Evolutionary conservation across 805 yeast genomes (phyloP).

Genomic region (Priceomyces carsonii): DNA sequence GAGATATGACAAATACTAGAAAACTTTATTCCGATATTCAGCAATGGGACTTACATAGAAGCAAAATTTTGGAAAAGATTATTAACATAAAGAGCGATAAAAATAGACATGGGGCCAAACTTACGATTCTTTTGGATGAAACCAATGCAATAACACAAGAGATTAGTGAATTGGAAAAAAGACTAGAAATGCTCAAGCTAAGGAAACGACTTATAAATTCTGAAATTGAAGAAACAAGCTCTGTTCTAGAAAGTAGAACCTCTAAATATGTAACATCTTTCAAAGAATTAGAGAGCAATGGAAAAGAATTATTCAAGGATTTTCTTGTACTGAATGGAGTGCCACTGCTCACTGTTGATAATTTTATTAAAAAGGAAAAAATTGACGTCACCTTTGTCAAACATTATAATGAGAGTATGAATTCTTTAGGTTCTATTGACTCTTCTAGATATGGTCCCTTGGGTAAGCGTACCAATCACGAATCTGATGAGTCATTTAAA

Average conservation of each 20-base stretch:
- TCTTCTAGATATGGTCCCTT: too few relatives aligned
- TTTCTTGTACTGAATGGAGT: conserved; percentile 27
- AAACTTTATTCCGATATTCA: conserved; percentile 28
- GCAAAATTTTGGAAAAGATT: conserved; percentile 33
- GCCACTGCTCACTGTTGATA: conserved; percentile 15
- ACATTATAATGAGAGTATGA: conserved; percentile 13
- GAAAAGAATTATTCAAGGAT: conserved; percentile 30
- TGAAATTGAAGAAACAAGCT: conserved; percentile 48
- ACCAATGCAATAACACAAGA: conserved; percentile 34
- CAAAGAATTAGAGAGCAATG: conserved; percentile 38
- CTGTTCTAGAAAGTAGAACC: conserved; percentile 50
- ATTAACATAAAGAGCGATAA: conserved; percentile 38
- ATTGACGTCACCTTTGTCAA: conserved; percentile 31
- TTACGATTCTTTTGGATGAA: conserved; percentile 34
- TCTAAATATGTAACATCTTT: conserved; percentile 46
- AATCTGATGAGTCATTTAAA: too few relatives aligned
- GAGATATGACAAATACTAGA: conserved; percentile 32
- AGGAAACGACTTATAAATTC: conserved; percentile 32
- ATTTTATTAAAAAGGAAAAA: conserved; percentile 17
- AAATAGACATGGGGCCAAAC: conserved; percentile 44
- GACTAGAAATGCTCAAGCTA: conserved; percentile 28
- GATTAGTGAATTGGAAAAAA: conserved; percentile 37
- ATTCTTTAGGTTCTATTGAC: too few relatives aligned
- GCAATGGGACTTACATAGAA: conserved; percentile 42
- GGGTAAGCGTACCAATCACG: too few relatives aligned